Base-by-base conservation (phyloP, 164 flowering plant genomes). In the Umbilicus rupestris region DNA sequence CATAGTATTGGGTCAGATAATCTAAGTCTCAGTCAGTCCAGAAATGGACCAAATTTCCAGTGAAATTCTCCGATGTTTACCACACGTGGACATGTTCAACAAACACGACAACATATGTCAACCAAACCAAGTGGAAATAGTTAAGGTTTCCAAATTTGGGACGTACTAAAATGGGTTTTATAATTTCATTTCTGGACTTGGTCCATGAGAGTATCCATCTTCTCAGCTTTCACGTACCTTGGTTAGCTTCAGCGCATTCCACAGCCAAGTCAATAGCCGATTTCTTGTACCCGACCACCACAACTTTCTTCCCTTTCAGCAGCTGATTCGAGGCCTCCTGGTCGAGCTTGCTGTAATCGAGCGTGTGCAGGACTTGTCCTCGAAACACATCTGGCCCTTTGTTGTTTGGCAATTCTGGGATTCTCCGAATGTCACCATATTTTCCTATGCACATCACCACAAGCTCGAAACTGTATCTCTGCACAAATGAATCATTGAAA, bases 211-310 rank as follows among this genome's bases (percentile, higher is more conserved):
- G 9, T 31, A 29, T 5, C 7, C 7, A 28, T 28, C 31, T 60
- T 30, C 11, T 10, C 7, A 30, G 14, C 11, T 44, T 19, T 66
- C 15, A 26, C 8, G 12, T 77, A 92, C 98, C 96, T 87, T 87
- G 92, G 64, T 89, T 89, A 33, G 91, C 92, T 63, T 86, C 81
- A 1, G 95, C 96, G 68, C 92, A 86, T 74, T 90, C 97, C 17
- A 78, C 45, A 12, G 97, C 97, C 12, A 91, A 71, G 74, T 94
- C 97, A 39, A 94, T 89, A 7, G 88, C 96, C 3, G 97, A 91
- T 81, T 94, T 94, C 70, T 91, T 90, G 86, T 74, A 94, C 47
- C 98, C 98, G 46, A 94, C 66, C 11, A 94, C 82, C 0, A 70
- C 93, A 50, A 87, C 93, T 71, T 87, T 94, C 73, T 89, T 89